Conservation (phyloP, 345 rosid genomes). For the Eucalyptus erythrocorys region DNA sequence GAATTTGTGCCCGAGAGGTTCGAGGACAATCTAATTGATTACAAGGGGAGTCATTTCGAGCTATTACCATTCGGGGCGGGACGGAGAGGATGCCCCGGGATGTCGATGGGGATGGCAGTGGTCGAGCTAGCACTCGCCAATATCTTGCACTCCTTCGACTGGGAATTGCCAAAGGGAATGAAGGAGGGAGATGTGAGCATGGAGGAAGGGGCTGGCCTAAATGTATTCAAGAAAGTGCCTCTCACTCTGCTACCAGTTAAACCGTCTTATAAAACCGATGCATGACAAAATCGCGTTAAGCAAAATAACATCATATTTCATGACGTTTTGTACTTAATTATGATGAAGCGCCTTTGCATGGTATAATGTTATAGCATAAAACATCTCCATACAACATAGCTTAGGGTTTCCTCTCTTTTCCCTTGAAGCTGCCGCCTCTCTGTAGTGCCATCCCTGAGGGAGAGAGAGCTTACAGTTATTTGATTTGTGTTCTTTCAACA, state of each 20-base stretch:
- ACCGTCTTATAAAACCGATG: neutral
- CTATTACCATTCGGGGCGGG: constrained; percentile 30
- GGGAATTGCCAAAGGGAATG: constrained; percentile 25
- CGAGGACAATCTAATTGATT: constrained; percentile 10
- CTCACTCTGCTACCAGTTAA: constrained; percentile 9
- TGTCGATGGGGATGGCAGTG: constrained; percentile 7
- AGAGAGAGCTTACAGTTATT: too few relatives aligned
- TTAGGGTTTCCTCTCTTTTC: too few relatives aligned
- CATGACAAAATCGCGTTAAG: neutral
- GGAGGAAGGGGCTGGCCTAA: constrained; percentile 25
- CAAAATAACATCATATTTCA: neutral
- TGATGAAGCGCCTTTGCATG: neutral
- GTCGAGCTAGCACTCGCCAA: constrained; percentile 28
- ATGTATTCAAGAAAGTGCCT: constrained; percentile 8
- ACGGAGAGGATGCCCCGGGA: constrained; percentile 23
- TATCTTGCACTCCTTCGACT: constrained; percentile 21
- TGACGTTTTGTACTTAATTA: neutral
- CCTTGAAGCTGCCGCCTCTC: too few relatives aligned
- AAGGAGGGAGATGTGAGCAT: constrained; percentile 10
- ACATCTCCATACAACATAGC: neutral
- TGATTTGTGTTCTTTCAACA: too few relatives aligned
- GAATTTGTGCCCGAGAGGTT: constrained; percentile 40
- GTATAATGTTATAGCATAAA: neutral
- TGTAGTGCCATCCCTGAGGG: too few relatives aligned
- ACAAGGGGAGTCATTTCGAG: constrained; percentile 24